These are phyloP conservation scores for Umbelopsis sp. DNA, from an alignment of 192 early-diverging fungal genomes.

Conservation along the genomic window DNA sequence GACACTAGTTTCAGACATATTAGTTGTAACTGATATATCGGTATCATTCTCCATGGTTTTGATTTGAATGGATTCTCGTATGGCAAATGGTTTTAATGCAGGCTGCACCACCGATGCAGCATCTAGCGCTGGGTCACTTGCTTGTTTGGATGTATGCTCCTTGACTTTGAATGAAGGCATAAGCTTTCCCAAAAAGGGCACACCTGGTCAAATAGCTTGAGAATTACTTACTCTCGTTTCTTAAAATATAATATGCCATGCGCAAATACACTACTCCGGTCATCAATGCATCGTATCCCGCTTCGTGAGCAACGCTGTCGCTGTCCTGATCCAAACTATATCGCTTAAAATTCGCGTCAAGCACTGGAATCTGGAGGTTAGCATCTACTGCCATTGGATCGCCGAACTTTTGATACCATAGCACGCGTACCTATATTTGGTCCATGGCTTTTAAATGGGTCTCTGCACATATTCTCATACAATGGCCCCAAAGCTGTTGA, in stretches of 20 bases:
- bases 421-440: background rate
- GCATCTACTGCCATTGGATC: background rate
- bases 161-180: background rate
- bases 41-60: constrained; percentile 10
- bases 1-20: background rate
- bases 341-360: constrained; percentile 54
- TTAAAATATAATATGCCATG: constrained; percentile 56
- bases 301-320: constrained; percentile 73
- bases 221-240: constrained; percentile 36
- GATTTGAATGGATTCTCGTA: constrained; percentile 10
- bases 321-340: constrained; percentile 35
- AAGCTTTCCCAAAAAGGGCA: background rate
- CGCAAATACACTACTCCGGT: constrained; percentile 83
- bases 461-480: constrained; percentile 15
- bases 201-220: background rate
- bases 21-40: background rate
- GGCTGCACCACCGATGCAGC: background rate
- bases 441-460: constrained; percentile 16
- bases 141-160: background rate
- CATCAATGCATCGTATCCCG: constrained; percentile 90
- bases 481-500: background rate
- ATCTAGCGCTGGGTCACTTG: constrained; percentile 4
- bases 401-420: background rate
- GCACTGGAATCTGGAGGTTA: constrained; percentile 30
- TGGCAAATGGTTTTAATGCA: constrained; percentile 6